These are phyloP conservation scores for Thinopyrum elongatum DNA, from an alignment of 176 grass and related monocot genomes.

Conservation along the genomic window DNA sequence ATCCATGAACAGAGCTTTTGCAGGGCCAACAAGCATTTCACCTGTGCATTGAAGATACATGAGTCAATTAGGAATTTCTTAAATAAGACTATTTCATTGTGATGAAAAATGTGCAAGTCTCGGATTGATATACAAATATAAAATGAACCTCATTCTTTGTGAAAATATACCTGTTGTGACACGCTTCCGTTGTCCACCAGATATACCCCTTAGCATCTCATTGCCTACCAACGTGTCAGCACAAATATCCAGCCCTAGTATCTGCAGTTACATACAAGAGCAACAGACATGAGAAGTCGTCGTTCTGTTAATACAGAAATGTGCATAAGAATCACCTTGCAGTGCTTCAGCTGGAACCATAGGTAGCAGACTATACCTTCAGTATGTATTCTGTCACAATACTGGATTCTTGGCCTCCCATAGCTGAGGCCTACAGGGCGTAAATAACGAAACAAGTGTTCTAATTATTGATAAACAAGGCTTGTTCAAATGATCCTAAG, in stretches of 20 bases:
- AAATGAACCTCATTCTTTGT: background rate
- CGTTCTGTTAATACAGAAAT: constrained; percentile 21
- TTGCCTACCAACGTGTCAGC: constrained; percentile 90
- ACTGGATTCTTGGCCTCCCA: constrained; percentile 70
- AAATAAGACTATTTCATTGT: background rate
- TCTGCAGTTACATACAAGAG: constrained; percentile 39
- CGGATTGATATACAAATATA: background rate
- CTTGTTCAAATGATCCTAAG: constrained; percentile 10
- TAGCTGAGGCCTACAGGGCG: constrained; percentile 65
- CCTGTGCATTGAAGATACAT: constrained; percentile 40
- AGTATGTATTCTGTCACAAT: constrained; percentile 89
- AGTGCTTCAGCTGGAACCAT: background rate
- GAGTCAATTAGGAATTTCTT: constrained; percentile 18
- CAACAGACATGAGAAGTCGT: constrained; percentile 17
- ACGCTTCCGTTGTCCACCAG: constrained; percentile 91
- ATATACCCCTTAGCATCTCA: constrained; percentile 90
- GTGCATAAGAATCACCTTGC: background rate
- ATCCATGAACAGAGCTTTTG: constrained; percentile 94
- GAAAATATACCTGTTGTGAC: constrained; percentile 78
- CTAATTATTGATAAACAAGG: background rate
- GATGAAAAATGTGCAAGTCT: background rate
- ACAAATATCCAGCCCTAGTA: constrained; percentile 86
- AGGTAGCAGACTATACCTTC: constrained; percentile 58
- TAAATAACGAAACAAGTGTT: constrained; percentile 23
- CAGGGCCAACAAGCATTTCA: constrained; percentile 97